These are phyloP conservation scores for Pichia exigua DNA, from an alignment of 805 yeast species.

Conservation along the genomic window DNA sequence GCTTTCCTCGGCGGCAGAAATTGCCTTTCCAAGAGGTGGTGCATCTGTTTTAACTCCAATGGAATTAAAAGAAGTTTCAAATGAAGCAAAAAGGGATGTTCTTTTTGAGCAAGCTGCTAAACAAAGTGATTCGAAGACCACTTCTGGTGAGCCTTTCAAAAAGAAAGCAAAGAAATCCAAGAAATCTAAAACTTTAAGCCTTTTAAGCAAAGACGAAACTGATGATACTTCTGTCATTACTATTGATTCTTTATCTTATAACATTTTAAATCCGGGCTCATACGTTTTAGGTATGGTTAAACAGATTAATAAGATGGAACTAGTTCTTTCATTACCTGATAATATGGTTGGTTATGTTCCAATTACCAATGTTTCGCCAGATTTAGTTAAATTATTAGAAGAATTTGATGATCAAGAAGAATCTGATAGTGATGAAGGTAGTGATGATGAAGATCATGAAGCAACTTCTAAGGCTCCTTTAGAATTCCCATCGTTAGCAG, in stretches of 20 bases:
- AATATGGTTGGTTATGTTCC: constrained; percentile 74
- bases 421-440: constrained; percentile 27
- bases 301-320: constrained; percentile 50
- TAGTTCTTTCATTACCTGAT: constrained; percentile 71
- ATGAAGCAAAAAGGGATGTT: constrained; percentile 86
- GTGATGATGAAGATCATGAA: constrained; percentile 16
- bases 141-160: constrained; percentile 23
- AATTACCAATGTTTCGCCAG: constrained; percentile 61
- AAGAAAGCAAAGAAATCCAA: constrained; percentile 26
- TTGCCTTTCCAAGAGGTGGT: constrained; percentile 94
- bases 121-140: constrained; percentile 5
- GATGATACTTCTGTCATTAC: constrained; percentile 29
- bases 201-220: constrained; percentile 17
- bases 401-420: constrained; percentile 45
- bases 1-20: constrained; percentile 32
- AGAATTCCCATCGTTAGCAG: constrained; percentile 49
- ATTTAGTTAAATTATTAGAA: constrained; percentile 50
- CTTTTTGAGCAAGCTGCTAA: constrained; percentile 42
- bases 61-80: constrained; percentile 87
- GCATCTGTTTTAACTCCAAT: constrained; percentile 76
- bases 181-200: constrained; percentile 15
- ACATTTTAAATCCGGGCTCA: constrained; percentile 62
- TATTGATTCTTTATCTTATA: constrained; percentile 56
- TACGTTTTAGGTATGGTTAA: constrained; percentile 69
- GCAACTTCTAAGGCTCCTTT: constrained; percentile 21